Base-by-base conservation (phyloP, 163 green algal genomes). In the Chloromonas sp. region DNA sequence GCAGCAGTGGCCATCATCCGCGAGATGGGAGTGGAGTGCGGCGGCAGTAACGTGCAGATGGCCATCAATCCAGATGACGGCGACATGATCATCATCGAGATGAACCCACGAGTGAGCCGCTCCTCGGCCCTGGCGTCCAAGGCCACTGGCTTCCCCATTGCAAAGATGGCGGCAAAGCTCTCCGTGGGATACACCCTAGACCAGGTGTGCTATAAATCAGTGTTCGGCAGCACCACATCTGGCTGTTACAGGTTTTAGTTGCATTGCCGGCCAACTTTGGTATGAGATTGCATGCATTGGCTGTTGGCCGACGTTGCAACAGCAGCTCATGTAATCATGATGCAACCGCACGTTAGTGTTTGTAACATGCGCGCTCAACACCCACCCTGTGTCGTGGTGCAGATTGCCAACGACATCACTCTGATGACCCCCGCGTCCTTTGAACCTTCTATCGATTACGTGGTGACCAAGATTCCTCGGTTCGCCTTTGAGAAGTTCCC, bases 401-500 rank as follows among this genome's bases (percentile, higher is more conserved):
- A 86, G 86, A 98, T 99, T 79, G 92, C 97, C 82, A 99, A 99
- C 89, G 97, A 99, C 94, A 99, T 99, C 92, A 99, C 97, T 0
- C 90, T 87, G 71, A 98, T 97, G 89, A 99, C 97, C 1, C 97
- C 96, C 59, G 97, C 97, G 14, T 97, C 92, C 60, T 99, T 99
- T 90, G 97, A 99, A 94, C 97, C 97, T 58, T 98, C 95, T 82
- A 99, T 99, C 84, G 97, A 99, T 90, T 99, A 99, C 89, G 94
- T 99, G 60, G 95, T 99, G 71, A 99, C 97, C 78, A 99, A 99
- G 92, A 98, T 98, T 84, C 97, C 97, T 2, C 94, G 96, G 83
- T 99, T 99, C 90, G 95, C 96, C 1, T 99, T 99, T 89, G 97
- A 99, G 91, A 99, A 99, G 93, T 99, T 99, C 93, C 95, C 97